Evolutionary conservation across 2,329 filamentous ascomycete genomes (phyloP).

Genomic region (Ophiostoma perfectum): DNA sequence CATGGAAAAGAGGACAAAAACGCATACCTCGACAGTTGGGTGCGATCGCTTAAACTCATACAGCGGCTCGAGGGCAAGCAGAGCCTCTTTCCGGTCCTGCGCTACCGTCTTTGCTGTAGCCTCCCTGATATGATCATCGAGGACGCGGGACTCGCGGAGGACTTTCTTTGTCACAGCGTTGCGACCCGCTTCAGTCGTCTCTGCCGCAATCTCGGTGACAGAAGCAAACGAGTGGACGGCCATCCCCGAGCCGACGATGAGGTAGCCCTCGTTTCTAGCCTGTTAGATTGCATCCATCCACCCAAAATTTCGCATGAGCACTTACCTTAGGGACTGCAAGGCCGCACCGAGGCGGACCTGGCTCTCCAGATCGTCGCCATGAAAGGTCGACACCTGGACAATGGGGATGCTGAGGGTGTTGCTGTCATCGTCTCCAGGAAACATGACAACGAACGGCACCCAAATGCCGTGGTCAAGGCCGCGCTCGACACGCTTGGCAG

Average conservation of each 20-base stretch:
- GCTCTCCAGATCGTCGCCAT: background rate
- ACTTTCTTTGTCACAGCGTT: background rate
- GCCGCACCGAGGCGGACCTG: background rate
- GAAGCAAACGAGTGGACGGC: background rate
- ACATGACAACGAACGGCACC: conserved; percentile 22
- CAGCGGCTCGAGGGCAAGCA: conserved; percentile 18
- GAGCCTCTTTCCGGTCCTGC: conserved; percentile 3
- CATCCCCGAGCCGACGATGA: background rate
- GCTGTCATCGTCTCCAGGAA: conserved; percentile 4
- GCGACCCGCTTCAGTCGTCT: background rate
- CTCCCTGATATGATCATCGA: background rate
- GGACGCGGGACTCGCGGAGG: background rate
- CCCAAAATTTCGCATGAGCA: background rate
- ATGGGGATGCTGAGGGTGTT: background rate
- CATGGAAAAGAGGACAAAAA: background rate
- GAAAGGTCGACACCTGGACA: background rate
- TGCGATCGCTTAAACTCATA: conserved; percentile 21
- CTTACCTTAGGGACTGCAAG: background rate
- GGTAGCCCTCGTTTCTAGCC: background rate
- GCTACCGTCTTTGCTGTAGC: background rate
- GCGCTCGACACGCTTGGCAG: conserved; percentile 18
- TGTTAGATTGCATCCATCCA: background rate
- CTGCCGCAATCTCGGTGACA: background rate
- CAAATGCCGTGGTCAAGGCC: conserved; percentile 22
- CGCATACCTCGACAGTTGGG: conserved; percentile 18